A percentile compares a stretch with the other conserved stretches of the same genome.
Conservation (phyloP, 1,284 basidiomycete species). For the Spongispora temasekensis region DNA sequence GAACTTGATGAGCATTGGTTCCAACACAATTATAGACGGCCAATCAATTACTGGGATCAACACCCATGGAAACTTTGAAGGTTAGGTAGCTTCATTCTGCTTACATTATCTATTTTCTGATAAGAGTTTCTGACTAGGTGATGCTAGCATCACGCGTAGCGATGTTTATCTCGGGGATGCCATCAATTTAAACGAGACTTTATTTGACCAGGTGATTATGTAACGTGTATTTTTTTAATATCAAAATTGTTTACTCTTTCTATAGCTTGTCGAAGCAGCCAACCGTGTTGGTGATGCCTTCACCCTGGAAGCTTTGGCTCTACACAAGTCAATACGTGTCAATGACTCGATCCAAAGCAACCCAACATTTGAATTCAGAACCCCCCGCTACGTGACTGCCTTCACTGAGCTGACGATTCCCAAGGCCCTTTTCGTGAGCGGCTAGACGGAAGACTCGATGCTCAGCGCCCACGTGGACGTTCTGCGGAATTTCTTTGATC, state of each 20-base stretch:
- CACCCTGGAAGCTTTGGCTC: conserved; percentile 23
- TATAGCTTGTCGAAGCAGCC: conserved; percentile 20
- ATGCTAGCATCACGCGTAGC: conserved; percentile 30
- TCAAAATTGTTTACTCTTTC: conserved; percentile 9
- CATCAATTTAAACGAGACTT: conserved; percentile 29
- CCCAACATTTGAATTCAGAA: conserved; percentile 25
- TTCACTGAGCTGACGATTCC: conserved; percentile 28
- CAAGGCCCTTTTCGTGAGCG: conserved; percentile 29
- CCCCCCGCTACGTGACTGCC: conserved; percentile 17
- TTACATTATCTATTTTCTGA: background rate
- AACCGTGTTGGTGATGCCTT: conserved; percentile 21
- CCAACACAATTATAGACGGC: conserved; percentile 20
- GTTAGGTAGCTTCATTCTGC: background rate
- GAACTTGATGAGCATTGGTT: conserved; percentile 30
- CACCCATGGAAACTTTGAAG: conserved; percentile 16
- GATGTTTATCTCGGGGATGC: conserved; percentile 33
- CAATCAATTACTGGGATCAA: conserved; percentile 10
- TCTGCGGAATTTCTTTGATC: conserved; percentile 22
- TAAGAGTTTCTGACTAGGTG: conserved; percentile 12
- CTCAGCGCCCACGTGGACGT: conserved; percentile 5
- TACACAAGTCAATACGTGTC: conserved; percentile 22
- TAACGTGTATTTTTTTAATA: no score
- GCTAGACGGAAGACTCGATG: conserved; percentile 22
- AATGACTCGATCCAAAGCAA: conserved; percentile 30
- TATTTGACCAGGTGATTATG: conserved; percentile 23